A percentile compares a stretch with the other conserved stretches of the same genome.
Evolutionary conservation across 1,284 basidiomycete genomes (phyloP).

Genomic region (Papiliotrema nemorosa): DNA sequence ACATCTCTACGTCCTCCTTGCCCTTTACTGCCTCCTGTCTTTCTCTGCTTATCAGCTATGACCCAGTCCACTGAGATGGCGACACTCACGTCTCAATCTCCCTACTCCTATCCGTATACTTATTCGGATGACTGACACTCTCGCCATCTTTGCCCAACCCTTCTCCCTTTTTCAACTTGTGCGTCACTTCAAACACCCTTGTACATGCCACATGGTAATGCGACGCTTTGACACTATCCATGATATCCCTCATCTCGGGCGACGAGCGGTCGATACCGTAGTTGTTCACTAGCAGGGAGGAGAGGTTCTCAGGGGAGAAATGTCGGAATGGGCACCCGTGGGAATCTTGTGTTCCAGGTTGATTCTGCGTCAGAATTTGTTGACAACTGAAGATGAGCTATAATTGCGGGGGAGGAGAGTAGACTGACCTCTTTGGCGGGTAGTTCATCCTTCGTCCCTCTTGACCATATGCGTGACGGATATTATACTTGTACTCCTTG

Average conservation of each 20-base stretch:
- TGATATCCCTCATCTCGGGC: conserved; percentile 80
- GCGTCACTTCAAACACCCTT: conserved; percentile 92
- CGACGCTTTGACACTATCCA: conserved; percentile 70
- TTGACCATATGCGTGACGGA: conserved; percentile 90
- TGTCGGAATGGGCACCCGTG: conserved; percentile 96
- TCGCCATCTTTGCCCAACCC: conserved; percentile 77
- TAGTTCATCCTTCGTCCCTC: conserved; percentile 95
- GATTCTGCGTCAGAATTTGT: conserved; percentile 76
- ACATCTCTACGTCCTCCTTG: conserved; percentile 18
- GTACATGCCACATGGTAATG: conserved; percentile 98
- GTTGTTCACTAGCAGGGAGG: conserved; percentile 67
- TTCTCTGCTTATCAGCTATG: conserved; percentile 12
- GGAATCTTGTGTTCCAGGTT: conserved; percentile 67
- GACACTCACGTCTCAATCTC: conserved; percentile 47
- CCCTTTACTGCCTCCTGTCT: conserved; percentile 24
- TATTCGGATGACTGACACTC: conserved; percentile 91
- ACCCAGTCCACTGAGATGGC: background rate
- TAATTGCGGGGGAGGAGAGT: background rate
- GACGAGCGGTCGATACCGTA: conserved; percentile 62
- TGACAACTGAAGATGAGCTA: conserved; percentile 63
- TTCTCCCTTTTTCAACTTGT: conserved; percentile 85
- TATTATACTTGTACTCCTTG: conserved; percentile 97
- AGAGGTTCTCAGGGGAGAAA: conserved; percentile 79
- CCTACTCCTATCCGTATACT: conserved; percentile 57
- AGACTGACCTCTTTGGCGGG: conserved; percentile 74